Base-by-base conservation (phyloP, 352 stramenopile species). In the Globisporangium okanoganense region DNA sequence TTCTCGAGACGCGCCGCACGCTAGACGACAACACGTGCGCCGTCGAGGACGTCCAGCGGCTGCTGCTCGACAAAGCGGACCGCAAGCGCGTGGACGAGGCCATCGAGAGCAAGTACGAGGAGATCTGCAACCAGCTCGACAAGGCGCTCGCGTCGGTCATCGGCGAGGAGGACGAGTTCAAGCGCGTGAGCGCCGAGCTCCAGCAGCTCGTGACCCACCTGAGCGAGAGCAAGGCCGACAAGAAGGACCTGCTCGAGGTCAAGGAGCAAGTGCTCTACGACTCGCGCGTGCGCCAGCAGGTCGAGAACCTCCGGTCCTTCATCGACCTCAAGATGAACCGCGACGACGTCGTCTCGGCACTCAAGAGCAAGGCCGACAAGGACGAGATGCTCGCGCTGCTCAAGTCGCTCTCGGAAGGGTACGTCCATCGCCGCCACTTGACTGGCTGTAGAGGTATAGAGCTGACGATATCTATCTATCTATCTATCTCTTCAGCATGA, bases 71-170 rank as follows among this genome's bases (percentile, higher is more conserved):
- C 27, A 95, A 95, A 57, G 85, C 84, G 0, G 85, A 95, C 53
- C 71, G 78, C 20, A 84, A 83, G 20, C 88, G 90, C 18, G 78
- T 97, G 58, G 86, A 97, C 64, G 81, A 94, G 58, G 82, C 91
- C 27, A 95, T 97, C 40, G 89, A 96, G 66, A 78, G 77, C 50
- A 95, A 96, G 66, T 97, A 96, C 71, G 87, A 96, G 64, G 86
- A 95, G 70, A 96, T 97, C 47, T 96, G 92, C 62, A 93, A 96
- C 64, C 89, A 97, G 54, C 66, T 97, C 14, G 87, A 97, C 65
- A 93, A 92, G 63, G 89, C 89, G 10, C 70, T 97, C 5, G 82
- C 83, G 8, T 87, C 82, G 0, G 86, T 94, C 12, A 77, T 96
- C 51, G 83, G 85, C 31, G 89, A 97, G 38, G 89, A 97, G 43